Base-by-base conservation (phyloP, 2,329 filamentous ascomycete species). In the Chrysoporthe puriensis region DNA sequence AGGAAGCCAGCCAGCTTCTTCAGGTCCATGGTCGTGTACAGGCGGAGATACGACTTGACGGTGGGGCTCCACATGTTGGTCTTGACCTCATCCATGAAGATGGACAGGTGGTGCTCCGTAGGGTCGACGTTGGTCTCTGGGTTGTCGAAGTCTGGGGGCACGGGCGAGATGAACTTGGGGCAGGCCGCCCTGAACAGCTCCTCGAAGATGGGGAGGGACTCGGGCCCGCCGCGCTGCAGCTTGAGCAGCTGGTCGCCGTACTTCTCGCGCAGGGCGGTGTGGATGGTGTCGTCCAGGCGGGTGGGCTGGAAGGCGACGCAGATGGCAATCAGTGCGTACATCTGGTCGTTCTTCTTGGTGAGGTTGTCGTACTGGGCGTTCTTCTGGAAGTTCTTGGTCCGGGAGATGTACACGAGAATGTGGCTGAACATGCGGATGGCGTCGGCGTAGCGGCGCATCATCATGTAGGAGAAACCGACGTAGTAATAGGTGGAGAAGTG, bases 401-500 rank as follows among this genome's bases (percentile, higher is more conserved):
- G 88, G 74, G 94, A 97, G 73, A 99, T 94, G 83, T 98, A 99
- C 83, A 99, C 91, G 75, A 99, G 90, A 81, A 99, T 99, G 88
- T 99, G 96, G 86, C 93, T 97, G 90, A 99, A 99, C 91, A 97
- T 97, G 87, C 95, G 94, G 84, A 99, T 97, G 80, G 96, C 96
- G 82, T 99, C 96, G 82, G 94, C 93, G 80, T 99, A 99, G 79
- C 96, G 93, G 84, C 96, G 94, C 93, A 98, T 97, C 96, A 99
- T 99, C 95, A 99, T 98, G 91, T 99, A 99, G 74, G 93, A 97
- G 89, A 99, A 99, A 74, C 96, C 96, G 71, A 99, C 95, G 80
- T 98, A 98, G 89, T 99, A 99, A 89, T 98, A 99, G 73, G 96
- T 99, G 74, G 95, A 97, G 85, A 98, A 98, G 86, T 99, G 96